Conservation (phyloP, 495 filamentous ascomycete species). For the Clavariopsis aquatica region DNA sequence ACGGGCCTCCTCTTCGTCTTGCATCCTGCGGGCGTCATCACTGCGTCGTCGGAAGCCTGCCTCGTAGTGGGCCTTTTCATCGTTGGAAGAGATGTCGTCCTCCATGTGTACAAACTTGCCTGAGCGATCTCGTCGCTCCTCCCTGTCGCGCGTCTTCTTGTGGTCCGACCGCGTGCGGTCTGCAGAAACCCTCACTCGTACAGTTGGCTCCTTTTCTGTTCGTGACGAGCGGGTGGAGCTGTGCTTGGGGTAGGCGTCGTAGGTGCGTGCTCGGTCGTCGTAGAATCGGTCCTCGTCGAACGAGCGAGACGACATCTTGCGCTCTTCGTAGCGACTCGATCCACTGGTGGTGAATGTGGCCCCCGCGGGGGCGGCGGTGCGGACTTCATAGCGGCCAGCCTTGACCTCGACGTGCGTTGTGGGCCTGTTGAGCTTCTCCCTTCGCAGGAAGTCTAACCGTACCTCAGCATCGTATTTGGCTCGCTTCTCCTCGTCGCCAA, state of each 20-base stretch:
- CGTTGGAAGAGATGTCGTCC: constrained; percentile 31
- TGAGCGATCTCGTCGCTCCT: constrained; percentile 33
- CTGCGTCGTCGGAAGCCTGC: constrained; percentile 25
- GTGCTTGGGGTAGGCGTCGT: constrained; percentile 35
- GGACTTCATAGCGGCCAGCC: constrained; percentile 36
- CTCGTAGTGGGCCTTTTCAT: constrained; percentile 31
- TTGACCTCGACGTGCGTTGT: constrained; percentile 34
- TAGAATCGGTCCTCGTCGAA: constrained; percentile 40
- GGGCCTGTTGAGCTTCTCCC: constrained; percentile 53
- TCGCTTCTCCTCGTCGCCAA: constrained; percentile 74
- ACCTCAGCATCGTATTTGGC: constrained; percentile 76
- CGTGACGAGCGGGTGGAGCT: constrained; percentile 29
- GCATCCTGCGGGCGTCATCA: constrained; percentile 3
- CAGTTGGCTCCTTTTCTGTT: constrained; percentile 24
- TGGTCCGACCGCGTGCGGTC: constrained; percentile 37
- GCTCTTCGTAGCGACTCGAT: constrained; percentile 38
- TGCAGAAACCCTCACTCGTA: constrained; percentile 18
- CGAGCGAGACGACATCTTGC: constrained; percentile 30
- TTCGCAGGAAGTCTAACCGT: constrained; percentile 60
- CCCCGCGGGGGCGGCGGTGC: constrained; percentile 30
- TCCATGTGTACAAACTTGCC: constrained; percentile 29
- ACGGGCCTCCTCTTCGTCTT: constrained; percentile 24
- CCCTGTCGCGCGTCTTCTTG: constrained; percentile 35
- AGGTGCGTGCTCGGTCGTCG: constrained; percentile 38
- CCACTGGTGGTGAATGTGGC: constrained; percentile 23